phyloP scores from a whole-genome alignment of 768 basidiomycete species.

The Phaeotremella fagi region DNA sequence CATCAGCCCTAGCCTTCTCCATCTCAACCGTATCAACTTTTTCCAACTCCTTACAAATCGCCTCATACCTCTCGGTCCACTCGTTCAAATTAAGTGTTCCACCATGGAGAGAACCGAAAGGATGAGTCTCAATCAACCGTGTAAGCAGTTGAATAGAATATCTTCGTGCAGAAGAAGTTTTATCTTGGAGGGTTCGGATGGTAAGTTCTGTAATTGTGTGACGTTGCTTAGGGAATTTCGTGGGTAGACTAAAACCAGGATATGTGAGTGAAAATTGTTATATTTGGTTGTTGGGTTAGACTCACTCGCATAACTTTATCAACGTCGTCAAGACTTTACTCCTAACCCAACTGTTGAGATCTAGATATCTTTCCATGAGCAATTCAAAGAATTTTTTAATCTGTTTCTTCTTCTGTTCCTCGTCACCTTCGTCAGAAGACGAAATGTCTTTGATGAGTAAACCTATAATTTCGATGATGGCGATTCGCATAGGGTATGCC shows the following conservation, averaged over 20 bases:
- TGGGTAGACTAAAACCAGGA: constrained; percentile 51
- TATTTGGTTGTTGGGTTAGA: constrained; percentile 6
- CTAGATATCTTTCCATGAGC: constrained; percentile 80
- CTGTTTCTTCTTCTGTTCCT: constrained; percentile 59
- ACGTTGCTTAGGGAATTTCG: constrained; percentile 82
- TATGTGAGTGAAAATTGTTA: constrained; percentile 1
- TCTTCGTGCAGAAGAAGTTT: constrained; percentile 81
- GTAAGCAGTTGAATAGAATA: constrained; percentile 70
- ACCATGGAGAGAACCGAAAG: constrained; percentile 77
- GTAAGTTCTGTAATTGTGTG: constrained; percentile 70
- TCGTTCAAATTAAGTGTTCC: constrained; percentile 67
- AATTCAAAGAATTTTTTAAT: constrained; percentile 75
- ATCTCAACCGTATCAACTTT: constrained; percentile 59
- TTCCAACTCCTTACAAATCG: constrained; percentile 61
- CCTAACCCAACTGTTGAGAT: constrained; percentile 84
- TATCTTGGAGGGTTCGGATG: constrained; percentile 78
- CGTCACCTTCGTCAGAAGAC: constrained; percentile 52
- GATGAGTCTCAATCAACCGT: constrained; percentile 76
- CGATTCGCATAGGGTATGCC: constrained; percentile 96
- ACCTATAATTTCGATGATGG: constrained; percentile 84
- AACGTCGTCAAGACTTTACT: constrained; percentile 77
- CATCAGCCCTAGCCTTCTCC: constrained; percentile 50
- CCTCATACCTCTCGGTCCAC: constrained; percentile 69
- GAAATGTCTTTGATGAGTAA: constrained; percentile 77
- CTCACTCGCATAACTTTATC: constrained; percentile 66